phyloP scores from a whole-genome alignment of 257 asterid species.

The Fraxinus pennsylvanica region DNA sequence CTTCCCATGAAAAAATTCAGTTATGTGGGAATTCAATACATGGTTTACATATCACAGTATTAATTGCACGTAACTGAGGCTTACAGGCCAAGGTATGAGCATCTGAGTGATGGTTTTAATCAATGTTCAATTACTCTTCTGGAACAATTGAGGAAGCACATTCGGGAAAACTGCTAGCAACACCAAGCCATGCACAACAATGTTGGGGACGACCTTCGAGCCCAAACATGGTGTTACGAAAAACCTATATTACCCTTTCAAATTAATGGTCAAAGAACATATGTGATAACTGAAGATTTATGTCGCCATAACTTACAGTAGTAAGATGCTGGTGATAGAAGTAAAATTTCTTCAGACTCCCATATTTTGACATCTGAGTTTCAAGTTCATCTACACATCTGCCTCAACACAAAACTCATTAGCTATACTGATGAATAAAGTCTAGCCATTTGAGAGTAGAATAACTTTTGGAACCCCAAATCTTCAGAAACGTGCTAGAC shows the following conservation, averaged over 20 bases:
- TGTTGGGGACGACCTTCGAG: constrained; percentile 99
- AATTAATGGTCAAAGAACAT: constrained; percentile 36
- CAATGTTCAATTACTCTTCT: constrained; percentile 60
- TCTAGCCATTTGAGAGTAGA: not conserved
- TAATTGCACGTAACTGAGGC: constrained; percentile 18
- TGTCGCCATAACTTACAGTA: constrained; percentile 55
- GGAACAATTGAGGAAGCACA: constrained; percentile 90
- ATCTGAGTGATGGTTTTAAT: constrained; percentile 11
- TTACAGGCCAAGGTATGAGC: not conserved
- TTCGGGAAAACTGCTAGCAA: constrained; percentile 95
- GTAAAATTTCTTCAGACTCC: constrained; percentile 91
- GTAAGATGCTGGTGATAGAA: constrained; percentile 99
- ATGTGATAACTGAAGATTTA: constrained; percentile 3
- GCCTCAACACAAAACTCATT: constrained; percentile 39
- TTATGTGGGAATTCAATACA: too few relatives aligned
- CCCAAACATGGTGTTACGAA: constrained; percentile 98
- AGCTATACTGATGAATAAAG: constrained; percentile 1
- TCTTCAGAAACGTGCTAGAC: not conserved
- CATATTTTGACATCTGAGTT: constrained; percentile 78
- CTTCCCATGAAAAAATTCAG: too few relatives aligned
- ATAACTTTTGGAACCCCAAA: constrained; percentile 1
- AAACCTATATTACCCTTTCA: constrained; percentile 53
- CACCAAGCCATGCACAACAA: constrained; percentile 99
- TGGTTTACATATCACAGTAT: not conserved
- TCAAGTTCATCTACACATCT: constrained; percentile 98